Conservation (phyloP, 164 flowering plant species). For the Chloranthus sessilifolius region DNA sequence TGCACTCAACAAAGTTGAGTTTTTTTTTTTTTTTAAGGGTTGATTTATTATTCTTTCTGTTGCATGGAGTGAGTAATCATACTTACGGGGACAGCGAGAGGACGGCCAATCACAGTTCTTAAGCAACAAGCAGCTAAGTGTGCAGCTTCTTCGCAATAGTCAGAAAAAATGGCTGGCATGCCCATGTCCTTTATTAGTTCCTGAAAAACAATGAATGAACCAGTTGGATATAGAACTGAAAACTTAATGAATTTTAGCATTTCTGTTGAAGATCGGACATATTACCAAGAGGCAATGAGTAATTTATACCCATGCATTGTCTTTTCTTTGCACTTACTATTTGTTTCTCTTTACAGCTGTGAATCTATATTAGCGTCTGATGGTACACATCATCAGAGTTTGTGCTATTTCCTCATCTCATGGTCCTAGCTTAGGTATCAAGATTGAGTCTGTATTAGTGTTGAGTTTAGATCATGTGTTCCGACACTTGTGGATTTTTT, state of each 20-base stretch:
- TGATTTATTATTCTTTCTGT: neutral
- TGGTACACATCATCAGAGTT: no score
- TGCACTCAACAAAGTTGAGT: neutral
- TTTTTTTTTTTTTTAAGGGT: neutral
- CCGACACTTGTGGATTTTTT: no score
- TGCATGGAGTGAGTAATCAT: neutral
- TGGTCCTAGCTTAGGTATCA: no score
- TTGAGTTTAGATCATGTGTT: no score
- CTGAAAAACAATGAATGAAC: constrained; percentile 35
- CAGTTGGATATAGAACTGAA: constrained; percentile 21
- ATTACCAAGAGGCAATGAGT: no score
- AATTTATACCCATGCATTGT: no score
- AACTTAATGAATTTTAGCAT: constrained; percentile 21
- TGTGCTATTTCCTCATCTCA: no score
- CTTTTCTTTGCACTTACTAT: no score
- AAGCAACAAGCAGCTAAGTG: constrained; percentile 71
- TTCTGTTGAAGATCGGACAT: neutral
- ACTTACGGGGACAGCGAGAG: constrained; percentile 54
- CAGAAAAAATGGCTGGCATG: constrained; percentile 76
- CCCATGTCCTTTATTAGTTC: constrained; percentile 57
- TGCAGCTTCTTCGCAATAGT: constrained; percentile 95
- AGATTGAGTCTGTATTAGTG: no score
- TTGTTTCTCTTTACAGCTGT: no score
- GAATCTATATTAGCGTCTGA: no score
- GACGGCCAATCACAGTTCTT: constrained; percentile 31